phyloP scores from a whole-genome alignment of 352 stramenopile genomes.

The Halophytophthora polymorphica region DNA sequence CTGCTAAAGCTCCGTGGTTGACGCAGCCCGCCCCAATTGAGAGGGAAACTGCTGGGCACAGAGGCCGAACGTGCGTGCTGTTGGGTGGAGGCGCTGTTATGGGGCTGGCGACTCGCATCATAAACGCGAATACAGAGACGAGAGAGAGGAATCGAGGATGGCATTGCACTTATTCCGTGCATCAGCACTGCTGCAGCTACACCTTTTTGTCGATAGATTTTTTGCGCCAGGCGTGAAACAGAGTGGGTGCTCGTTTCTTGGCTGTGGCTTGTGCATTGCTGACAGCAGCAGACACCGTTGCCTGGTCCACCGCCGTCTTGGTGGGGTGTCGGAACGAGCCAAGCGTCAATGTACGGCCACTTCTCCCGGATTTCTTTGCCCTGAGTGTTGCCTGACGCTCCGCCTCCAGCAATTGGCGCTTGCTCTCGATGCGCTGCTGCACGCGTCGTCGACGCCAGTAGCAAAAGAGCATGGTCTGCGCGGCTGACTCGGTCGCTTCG shows the following conservation, averaged over 20 bases:
- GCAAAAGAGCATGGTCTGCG: constrained; percentile 59
- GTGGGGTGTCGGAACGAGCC: constrained; percentile 12
- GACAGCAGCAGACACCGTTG: not conserved
- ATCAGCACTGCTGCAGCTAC: no score
- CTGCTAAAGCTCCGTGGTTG: constrained; percentile 43
- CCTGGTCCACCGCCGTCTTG: constrained; percentile 20
- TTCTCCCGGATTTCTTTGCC: constrained; percentile 19
- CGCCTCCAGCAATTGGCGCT: constrained; percentile 30
- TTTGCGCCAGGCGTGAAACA: constrained; percentile 13
- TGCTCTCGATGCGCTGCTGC: constrained; percentile 32
- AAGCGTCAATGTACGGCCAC: constrained; percentile 4
- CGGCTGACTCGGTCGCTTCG: constrained; percentile 38
- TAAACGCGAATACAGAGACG: no score
- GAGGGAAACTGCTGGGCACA: not conserved
- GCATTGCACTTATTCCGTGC: no score
- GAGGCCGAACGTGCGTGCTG: no score
- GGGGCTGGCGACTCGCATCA: no score
- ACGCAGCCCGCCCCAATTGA: constrained; percentile 6
- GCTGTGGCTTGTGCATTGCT: not conserved
- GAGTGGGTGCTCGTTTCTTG: constrained; percentile 2
- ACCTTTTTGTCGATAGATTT: constrained; percentile 3
- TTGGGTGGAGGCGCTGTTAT: no score
- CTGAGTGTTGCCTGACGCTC: constrained; percentile 23
- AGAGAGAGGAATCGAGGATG: no score
- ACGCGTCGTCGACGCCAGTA: constrained; percentile 42